A percentile compares a stretch with the other conserved stretches of the same genome.
Conservation (phyloP, 139 green algal species). For the Chlorella sp. region DNA sequence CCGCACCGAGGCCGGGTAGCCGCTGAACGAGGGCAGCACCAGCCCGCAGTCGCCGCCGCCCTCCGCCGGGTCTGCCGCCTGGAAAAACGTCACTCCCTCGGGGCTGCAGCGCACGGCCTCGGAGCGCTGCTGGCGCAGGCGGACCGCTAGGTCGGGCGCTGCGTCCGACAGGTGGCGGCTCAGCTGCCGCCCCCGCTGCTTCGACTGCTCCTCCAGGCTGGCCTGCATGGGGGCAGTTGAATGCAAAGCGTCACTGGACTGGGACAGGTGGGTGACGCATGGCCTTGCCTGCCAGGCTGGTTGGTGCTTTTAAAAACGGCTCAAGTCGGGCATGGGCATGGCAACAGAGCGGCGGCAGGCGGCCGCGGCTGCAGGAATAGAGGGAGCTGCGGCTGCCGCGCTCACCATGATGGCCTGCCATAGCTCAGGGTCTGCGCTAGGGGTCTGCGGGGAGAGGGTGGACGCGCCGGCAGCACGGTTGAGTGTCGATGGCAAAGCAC, state of each 20-base stretch:
- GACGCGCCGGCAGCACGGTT: no score
- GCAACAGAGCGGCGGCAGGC: no score
- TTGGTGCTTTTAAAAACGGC: no score
- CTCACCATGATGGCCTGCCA: conserved; percentile 7
- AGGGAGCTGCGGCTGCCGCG: background rate
- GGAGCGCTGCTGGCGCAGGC: conserved; percentile 5
- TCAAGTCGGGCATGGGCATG: no score
- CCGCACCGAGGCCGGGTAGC: conserved; percentile 13
- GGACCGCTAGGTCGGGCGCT: background rate
- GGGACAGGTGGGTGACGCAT: no score
- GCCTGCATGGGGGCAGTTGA: background rate
- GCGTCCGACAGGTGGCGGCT: conserved; percentile 15
- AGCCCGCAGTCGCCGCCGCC: conserved; percentile 1
- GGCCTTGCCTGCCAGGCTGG: no score
- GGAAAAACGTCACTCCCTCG: conserved; percentile 28
- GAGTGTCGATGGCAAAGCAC: no score
- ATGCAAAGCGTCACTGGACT: no score
- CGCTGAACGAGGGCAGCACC: conserved; percentile 12
- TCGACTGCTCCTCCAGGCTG: conserved; percentile 15
- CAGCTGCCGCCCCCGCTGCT: conserved; percentile 23
- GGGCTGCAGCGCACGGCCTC: background rate
- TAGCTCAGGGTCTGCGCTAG: conserved; percentile 14
- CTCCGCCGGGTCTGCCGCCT: no score
- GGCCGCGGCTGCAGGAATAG: no score
- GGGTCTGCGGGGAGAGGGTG: background rate